Base-by-base conservation (phyloP, 129 eudicot genomes). In the Gnaphalium uliginosum region DNA sequence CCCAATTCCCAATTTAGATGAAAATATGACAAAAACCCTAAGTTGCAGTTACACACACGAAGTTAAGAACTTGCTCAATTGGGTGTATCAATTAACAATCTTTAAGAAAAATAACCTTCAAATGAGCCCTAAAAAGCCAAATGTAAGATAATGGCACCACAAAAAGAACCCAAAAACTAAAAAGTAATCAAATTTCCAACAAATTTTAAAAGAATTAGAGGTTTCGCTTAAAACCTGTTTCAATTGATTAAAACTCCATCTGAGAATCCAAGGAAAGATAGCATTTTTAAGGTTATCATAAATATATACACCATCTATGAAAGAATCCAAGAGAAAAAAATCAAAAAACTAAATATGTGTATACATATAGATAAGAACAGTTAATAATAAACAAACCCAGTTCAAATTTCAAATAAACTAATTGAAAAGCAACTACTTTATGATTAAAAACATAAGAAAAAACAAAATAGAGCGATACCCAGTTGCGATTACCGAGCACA, bases 401-500 rank as follows among this genome's bases (percentile, higher is more conserved):
- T 77, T 83, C 76, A 75, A 64, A 78, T 41, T 70, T 71, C 64
- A 58, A 76, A 61, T 25, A 71, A 79, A 76, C 37, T 8, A 76
- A 76, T 26, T 15, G 6, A 78, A 80, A 71, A 70, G 37, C 76
- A 61, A 30, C 53, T 5, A 18, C 24, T 62, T 71, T 71, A 10
- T 33, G 43, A 57, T 63, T 11, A 68, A 74, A 80, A 25, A 63
- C 64, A 59, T 10, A 56, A 66, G 71, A 73, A 66, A 8, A 15
- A 57, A 19, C 50, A 72, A 80, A 72, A 33, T 18, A 61, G 78
- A 81, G 68, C 46, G 82, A 74, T 73, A 69, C 92, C 89, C 83
- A 51, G 68, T 72, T 82, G 83, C 72, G 72, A 84, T 79, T 79
- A 68, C 29, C 68, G 72, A 69, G 72, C 74, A 60, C 87, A 83